Percentiles rank a stretch among this genome's conserved stretches.
Conservation (phyloP, 1,139 yeast species). For the Nadsonia starkeyi-henricii region DNA sequence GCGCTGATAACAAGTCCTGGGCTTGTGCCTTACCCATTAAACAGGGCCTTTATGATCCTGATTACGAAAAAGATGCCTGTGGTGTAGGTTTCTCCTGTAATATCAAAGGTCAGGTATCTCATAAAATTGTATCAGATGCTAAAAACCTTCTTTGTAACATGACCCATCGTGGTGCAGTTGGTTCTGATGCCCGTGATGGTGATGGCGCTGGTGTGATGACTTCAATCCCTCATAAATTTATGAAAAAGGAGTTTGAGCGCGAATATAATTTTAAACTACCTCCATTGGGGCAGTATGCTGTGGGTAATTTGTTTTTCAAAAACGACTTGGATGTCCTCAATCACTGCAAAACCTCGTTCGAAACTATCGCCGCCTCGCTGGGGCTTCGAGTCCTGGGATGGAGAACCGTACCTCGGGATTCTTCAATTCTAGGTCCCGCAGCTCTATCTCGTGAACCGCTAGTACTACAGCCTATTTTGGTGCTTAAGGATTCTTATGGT, state of each 20-base stretch:
- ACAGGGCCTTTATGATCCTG: constrained; percentile 89
- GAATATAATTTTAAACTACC: constrained; percentile 50
- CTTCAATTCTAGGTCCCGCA: constrained; percentile 87
- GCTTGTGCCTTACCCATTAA: constrained; percentile 77
- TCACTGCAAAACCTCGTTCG: constrained; percentile 64
- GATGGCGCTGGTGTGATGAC: constrained; percentile 98
- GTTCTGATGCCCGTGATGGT: constrained; percentile 90
- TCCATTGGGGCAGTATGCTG: constrained; percentile 75
- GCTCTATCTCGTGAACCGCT: constrained; percentile 87
- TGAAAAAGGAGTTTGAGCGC: constrained; percentile 63
- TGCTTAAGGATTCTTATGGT: constrained; percentile 45
- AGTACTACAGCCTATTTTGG: constrained; percentile 79
- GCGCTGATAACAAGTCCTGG: constrained; percentile 77
- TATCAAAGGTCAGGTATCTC: constrained; percentile 76
- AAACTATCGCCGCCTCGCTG: constrained; percentile 58
- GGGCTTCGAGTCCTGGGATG: constrained; percentile 82
- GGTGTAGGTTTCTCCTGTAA: constrained; percentile 98
- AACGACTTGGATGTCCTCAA: constrained; percentile 54
- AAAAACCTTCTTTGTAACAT: constrained; percentile 73
- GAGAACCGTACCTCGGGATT: constrained; percentile 94
- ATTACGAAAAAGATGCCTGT: constrained; percentile 90
- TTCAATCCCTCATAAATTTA: constrained; percentile 80
- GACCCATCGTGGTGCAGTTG: constrained; percentile 98
- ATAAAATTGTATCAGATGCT: constrained; percentile 89
- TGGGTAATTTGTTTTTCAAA: constrained; percentile 85